These are phyloP conservation scores for Ophiostoma fasciatum DNA, from an alignment of 2,329 filamentous ascomycete genomes.

Conservation along the genomic window DNA sequence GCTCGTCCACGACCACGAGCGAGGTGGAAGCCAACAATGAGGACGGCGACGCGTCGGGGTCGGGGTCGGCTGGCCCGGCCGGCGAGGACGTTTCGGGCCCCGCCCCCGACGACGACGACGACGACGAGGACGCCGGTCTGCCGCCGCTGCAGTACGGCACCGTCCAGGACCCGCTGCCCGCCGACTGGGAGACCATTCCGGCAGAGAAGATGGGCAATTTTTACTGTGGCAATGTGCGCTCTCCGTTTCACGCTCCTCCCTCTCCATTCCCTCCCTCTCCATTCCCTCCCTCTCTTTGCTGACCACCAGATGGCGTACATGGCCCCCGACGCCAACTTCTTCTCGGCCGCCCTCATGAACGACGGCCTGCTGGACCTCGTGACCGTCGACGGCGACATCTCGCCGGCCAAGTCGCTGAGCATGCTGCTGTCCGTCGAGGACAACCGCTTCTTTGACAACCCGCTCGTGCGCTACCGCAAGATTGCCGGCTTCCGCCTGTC, in stretches of 20 bases:
- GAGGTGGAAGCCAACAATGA: neutral
- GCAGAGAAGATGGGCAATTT: conserved; percentile 78
- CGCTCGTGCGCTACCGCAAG: conserved; percentile 68
- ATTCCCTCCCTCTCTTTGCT: neutral
- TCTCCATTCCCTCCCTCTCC: neutral
- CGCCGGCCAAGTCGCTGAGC: conserved; percentile 48
- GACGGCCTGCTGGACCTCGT: conserved; percentile 82
- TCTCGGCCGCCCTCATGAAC: conserved; percentile 63
- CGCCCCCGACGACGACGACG: conserved; percentile 6
- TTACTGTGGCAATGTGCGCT: conserved; percentile 71
- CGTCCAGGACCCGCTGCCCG: conserved; percentile 58
- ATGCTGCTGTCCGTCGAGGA: conserved; percentile 59
- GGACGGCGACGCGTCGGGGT: neutral
- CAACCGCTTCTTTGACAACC: conserved; percentile 65
- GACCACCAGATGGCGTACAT: conserved; percentile 64
- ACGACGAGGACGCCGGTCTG: conserved; percentile 33
- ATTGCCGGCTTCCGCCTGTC: conserved; percentile 75
- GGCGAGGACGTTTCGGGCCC: neutral
- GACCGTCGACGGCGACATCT: conserved; percentile 61
- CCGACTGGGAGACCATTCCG: conserved; percentile 59
- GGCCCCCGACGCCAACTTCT: conserved; percentile 77
- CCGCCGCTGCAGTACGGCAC: conserved; percentile 69
- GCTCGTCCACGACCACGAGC: conserved; percentile 4
- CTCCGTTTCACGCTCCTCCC: neutral
- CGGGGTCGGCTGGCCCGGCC: neutral